phyloP scores from a whole-genome alignment of 805 yeast species.

The Metschnikowia cubensis region DNA sequence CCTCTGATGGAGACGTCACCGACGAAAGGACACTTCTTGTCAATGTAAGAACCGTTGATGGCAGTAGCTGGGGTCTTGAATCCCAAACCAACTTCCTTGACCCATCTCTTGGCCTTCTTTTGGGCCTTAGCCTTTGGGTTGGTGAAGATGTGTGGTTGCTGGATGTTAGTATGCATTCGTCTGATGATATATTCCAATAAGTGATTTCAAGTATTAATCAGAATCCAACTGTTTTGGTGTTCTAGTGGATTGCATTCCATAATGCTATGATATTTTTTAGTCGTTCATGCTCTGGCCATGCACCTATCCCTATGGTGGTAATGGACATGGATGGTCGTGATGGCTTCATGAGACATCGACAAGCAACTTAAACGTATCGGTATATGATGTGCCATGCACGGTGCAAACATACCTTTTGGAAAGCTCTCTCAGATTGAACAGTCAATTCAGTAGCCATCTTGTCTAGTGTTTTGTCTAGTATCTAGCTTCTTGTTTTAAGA shows the following conservation, averaged over 20 bases:
- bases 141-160: slow-evolving; percentile 99
- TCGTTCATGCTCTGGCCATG: too few species aligned
- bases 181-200: too few species aligned
- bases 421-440: slow-evolving; percentile 99
- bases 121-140: slow-evolving; percentile 99
- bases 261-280: background rate
- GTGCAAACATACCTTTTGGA: slow-evolving; percentile 87
- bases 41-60: slow-evolving; percentile 97
- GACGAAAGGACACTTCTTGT: slow-evolving; percentile 99
- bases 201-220: too few species aligned
- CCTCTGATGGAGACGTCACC: slow-evolving; percentile 99
- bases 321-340: too few species aligned
- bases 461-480: slow-evolving; percentile 19
- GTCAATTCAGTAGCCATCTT: slow-evolving; percentile 99
- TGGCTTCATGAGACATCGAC: too few species aligned
- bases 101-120: slow-evolving; percentile 99
- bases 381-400: background rate
- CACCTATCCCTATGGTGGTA: too few species aligned
- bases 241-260: background rate
- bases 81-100: slow-evolving; percentile 99
- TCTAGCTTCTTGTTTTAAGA: slow-evolving; percentile 13
- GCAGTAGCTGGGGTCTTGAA: slow-evolving; percentile 99
- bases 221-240: too few species aligned
- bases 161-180: slow-evolving; percentile 35
- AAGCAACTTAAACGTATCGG: background rate